phyloP scores from a whole-genome alignment of 352 stramenopile species.

The Phytophthora agathidicida region DNA sequence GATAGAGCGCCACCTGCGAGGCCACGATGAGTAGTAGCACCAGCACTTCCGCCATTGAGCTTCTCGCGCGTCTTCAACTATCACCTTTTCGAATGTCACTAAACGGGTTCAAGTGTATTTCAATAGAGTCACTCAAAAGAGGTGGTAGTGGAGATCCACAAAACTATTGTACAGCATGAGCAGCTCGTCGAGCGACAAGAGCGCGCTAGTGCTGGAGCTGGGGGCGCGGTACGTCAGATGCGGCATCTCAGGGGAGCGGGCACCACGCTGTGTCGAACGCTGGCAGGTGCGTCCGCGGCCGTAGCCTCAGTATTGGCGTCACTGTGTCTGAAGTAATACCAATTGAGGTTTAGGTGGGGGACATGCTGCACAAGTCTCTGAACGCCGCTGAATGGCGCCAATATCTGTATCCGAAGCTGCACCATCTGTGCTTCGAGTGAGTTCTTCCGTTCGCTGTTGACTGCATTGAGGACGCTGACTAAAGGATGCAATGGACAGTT shows the following conservation, averaged over 20 bases:
- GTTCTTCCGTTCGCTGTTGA: conserved; percentile 9
- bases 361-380: conserved; percentile 50
- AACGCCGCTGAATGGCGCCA: conserved; percentile 45
- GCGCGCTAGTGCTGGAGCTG: conserved; percentile 81
- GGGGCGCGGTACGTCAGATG: conserved; percentile 70
- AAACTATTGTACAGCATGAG: conserved; percentile 15
- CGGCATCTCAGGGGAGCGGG: conserved; percentile 77
- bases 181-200: conserved; percentile 48
- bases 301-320: not conserved
- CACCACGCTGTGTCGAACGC: conserved; percentile 62
- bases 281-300: conserved; percentile 60
- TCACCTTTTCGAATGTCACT: conserved; percentile 11
- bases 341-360: conserved; percentile 46
- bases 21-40: conserved; percentile 46
- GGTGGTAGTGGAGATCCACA: not conserved
- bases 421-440: conserved; percentile 77
- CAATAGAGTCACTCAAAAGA: conserved; percentile 1
- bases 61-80: conserved; percentile 9
- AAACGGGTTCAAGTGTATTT: not conserved
- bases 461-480: not conserved
- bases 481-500: conserved; percentile 23
- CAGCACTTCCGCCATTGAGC: conserved; percentile 14
- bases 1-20: conserved; percentile 41
- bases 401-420: conserved; percentile 65
- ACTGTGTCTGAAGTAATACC: not conserved